Evolutionary conservation across 2,329 filamentous ascomycete species (phyloP), one percentile per base, ranked within the genome.

Genomic region (Ophiocordyceps robertsii): DNA sequence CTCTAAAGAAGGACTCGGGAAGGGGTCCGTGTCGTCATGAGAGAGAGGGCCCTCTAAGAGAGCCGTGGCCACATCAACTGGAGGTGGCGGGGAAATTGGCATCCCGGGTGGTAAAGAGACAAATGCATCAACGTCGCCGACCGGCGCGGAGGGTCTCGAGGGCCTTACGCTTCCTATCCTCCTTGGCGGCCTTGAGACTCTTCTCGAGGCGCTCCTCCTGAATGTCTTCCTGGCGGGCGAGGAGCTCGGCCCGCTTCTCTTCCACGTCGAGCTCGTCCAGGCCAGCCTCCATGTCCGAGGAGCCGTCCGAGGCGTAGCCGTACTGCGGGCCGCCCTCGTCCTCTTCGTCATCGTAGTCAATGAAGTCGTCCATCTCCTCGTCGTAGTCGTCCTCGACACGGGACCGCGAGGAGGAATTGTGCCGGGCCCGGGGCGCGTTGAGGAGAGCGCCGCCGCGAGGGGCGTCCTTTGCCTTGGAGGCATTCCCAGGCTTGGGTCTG

Each of bases 281-380:
- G 30, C 82, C 82, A 2, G 82, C 84, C 58, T 88, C 83, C 81
- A 88, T 88, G 52, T 86, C 84, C 6, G 81, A 85, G 6, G 80
- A 83, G 6, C 58, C 76, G 43, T 82, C 82, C 1, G 77, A 80
- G 3, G 67, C 72, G 48, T 84, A 81, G 39, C 67, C 69, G 46
- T 73, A 70, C 6, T 63, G 61, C 29, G 60, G 64, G 8, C 63
- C 59, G 12, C 49, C 58, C 2, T 57, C 60, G 6, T 61, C 64
- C 12, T 74, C 72, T 0, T 77, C 74, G 12, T 77, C 73, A 37
- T 77, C 73, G 45, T 77, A 75, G 36, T 75, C 74, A 55, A 77
- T 75, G 48, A 77, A 77, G 46, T 77, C 74, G 47, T 78, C 75
- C 55, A 78, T 45, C 4, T 77, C 73, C 46, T 78, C 73, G 29